Conservation (phyloP, 345 rosid species). For the Rubroshorea leprosula region DNA sequence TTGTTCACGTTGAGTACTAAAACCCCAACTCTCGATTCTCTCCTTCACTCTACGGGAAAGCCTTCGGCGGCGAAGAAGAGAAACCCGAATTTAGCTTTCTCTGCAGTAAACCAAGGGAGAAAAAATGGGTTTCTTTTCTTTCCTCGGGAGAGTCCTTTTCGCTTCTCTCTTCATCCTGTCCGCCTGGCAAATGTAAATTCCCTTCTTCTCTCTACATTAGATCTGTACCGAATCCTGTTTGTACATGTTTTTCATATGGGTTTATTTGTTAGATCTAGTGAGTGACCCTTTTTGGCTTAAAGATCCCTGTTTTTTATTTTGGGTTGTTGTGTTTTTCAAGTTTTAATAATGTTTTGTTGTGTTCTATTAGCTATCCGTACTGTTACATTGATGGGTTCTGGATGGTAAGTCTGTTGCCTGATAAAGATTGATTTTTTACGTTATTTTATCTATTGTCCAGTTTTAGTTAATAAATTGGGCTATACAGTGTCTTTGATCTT, state of each 20-base stretch:
- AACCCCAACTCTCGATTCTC: no score
- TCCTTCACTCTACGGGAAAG: background rate
- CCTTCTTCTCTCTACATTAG: background rate
- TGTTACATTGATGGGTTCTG: conserved; percentile 1
- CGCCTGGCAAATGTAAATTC: conserved; percentile 80
- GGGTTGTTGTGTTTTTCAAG: no score
- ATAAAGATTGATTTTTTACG: background rate
- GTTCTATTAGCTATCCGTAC: background rate
- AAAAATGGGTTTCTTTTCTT: conserved; percentile 84
- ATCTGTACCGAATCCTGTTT: conserved; percentile 2
- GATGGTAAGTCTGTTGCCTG: background rate
- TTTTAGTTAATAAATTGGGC: no score
- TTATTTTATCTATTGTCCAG: no score
- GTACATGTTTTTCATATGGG: conserved; percentile 4
- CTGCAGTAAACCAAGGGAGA: background rate
- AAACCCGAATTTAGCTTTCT: background rate
- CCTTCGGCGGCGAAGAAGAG: no score
- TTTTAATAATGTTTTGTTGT: no score
- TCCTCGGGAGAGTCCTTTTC: conserved; percentile 84
- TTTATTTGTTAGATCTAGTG: conserved; percentile 9
- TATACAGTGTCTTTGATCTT: no score
- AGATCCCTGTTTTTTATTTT: background rate
- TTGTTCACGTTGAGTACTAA: no score
- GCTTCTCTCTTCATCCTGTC: conserved; percentile 89
- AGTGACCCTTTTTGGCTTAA: background rate